Conservation (phyloP, 164 flowering plant genomes). For the Magnolia kwangsiensis region DNA sequence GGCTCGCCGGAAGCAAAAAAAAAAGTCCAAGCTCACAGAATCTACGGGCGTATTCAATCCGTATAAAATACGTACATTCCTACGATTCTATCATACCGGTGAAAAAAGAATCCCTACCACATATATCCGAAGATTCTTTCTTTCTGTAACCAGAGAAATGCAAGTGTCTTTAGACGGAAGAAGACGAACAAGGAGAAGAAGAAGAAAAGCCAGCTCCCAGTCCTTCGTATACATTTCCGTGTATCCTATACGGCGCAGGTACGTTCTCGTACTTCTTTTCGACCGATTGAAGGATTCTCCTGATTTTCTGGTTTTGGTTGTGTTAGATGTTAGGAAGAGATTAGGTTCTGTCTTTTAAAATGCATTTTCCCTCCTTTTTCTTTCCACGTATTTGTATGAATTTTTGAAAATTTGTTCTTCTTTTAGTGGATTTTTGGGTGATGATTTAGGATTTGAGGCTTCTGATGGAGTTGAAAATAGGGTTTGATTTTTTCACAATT, state of each 20-base stretch:
- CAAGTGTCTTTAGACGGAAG: not conserved
- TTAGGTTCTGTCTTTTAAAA: not conserved
- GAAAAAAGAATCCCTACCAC: not conserved
- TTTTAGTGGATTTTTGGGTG: not conserved
- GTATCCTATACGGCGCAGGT: not conserved
- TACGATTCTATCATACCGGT: not conserved
- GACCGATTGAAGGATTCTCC: not conserved
- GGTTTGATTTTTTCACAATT: not conserved
- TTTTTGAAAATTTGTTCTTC: not conserved
- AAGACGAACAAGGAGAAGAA: not conserved
- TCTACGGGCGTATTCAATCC: not conserved
- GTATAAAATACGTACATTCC: not conserved
- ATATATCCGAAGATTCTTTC: not conserved
- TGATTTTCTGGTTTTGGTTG: not conserved
- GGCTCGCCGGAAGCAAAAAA: not conserved
- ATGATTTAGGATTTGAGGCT: not conserved
- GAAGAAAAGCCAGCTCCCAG: not conserved
- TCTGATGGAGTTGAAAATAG: conserved; percentile 1
- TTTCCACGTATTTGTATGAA: not conserved
- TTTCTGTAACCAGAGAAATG: not conserved
- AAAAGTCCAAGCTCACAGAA: not conserved
- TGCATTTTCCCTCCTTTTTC: not conserved
- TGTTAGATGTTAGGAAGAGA: not conserved
- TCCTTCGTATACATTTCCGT: not conserved
- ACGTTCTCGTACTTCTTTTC: not conserved